Conservation (phyloP, 2,329 filamentous ascomycete genomes). For the Ophiosphaerella korrae region DNA sequence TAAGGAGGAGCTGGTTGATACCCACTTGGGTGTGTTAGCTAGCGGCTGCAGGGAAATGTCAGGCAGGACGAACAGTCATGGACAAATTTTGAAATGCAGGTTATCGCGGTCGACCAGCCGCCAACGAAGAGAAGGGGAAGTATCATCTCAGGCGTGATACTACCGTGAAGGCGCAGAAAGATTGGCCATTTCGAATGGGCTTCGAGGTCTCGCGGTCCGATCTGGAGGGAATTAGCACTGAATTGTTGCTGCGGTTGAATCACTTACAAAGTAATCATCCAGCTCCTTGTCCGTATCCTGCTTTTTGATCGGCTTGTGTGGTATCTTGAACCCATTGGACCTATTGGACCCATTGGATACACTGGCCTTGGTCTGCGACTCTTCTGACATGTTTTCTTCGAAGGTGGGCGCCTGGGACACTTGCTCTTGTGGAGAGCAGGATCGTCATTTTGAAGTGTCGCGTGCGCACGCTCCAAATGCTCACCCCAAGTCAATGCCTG, state of each 20-base stretch:
- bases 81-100: conserved; percentile 53
- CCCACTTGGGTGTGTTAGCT: conserved; percentile 49
- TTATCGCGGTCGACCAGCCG: conserved; percentile 70
- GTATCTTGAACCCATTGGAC: conserved; percentile 7
- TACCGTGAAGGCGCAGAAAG: conserved; percentile 75
- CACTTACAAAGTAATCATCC: conserved; percentile 64
- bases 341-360: conserved; percentile 11
- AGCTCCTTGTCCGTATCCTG: conserved; percentile 43
- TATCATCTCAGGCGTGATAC: conserved; percentile 74
- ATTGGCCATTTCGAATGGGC: conserved; percentile 77
- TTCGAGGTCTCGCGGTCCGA: conserved; percentile 69
- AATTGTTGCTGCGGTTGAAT: conserved; percentile 18
- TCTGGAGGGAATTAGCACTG: conserved; percentile 21
- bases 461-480: conserved; percentile 1
- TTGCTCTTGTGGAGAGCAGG: background rate
- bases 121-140: conserved; percentile 68
- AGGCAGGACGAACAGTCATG: conserved; percentile 26
- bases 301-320: conserved; percentile 21
- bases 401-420: background rate
- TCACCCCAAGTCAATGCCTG: conserved; percentile 1
- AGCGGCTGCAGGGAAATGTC: background rate
- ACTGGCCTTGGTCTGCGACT: conserved; percentile 16
- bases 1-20: conserved; percentile 70
- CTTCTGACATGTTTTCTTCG: conserved; percentile 17
- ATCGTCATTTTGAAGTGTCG: conserved; percentile 2